Evolutionary conservation across 129 eudicot species (phyloP), one percentile per base, ranked within the genome.

Genomic region (Lonicera japonica): DNA sequence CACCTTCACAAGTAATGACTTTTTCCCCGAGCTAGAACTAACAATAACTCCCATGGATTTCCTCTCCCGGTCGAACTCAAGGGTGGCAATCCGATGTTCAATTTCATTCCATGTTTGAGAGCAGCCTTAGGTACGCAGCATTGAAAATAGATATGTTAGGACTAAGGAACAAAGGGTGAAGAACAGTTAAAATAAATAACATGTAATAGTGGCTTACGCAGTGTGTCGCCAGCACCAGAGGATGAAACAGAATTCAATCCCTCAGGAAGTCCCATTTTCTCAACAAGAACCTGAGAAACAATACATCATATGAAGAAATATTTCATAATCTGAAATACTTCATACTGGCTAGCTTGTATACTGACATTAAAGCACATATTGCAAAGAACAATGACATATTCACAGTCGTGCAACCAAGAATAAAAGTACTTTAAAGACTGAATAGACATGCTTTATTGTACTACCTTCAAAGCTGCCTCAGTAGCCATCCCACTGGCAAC

Each of bases 381-480:
- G 1, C 50, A 43, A 43, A 8, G 50, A 43, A 8, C 13, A 43
- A 43, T 43, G 50, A 43, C 5, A 43, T 29, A 1, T 43, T 43
- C 3, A 43, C 50, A 43, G 50, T 43, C 8, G 16, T 2, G 50
- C 16, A 29, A 29, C 2, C 36, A 29, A 29, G 6, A 1, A 29
- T 6, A 29, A 29, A 29, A 29, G 36, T 29, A 43, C 3, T 8
- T 14, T 43, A 43, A 43, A 43, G 16, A 10, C 13, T 2, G 50
- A 43, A 43, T 43, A 43, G 9, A 57, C 25, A 29, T 34, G 60
- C 4, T 45, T 39, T 29, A 62, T 25, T 45, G 54, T 46, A 40
- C 60, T 70, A 87, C 95, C 91, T 85, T 94, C 40, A 94, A 69
- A 16, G 96, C 96, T 56, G 99, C 99, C 74, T 94, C 99, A 65